These are phyloP conservation scores for Osmanthus fragrans DNA, from an alignment of 257 asterid species.

Conservation along the genomic window DNA sequence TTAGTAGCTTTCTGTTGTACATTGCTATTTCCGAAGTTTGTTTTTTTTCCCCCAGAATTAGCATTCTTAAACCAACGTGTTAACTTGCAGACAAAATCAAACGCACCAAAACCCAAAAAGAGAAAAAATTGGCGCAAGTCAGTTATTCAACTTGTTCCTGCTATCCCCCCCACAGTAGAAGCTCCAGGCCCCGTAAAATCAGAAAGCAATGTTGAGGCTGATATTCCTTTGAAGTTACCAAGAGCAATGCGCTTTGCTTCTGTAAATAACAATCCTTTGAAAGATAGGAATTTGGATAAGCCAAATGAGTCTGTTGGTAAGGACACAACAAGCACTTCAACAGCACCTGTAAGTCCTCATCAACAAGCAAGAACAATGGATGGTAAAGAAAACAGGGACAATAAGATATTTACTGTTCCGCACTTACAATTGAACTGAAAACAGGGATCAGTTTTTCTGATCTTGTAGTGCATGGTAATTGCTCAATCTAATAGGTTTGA, in stretches of 20 bases:
- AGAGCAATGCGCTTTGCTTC: slow-evolving; percentile 64
- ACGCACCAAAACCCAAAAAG: slow-evolving; percentile 54
- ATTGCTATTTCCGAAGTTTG: not conserved
- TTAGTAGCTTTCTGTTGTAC: not conserved
- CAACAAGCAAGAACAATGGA: slow-evolving; percentile 33
- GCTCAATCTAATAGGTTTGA: not conserved
- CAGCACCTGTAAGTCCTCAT: slow-evolving; percentile 46
- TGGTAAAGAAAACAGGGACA: slow-evolving; percentile 66
- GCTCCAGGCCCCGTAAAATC: slow-evolving; percentile 39
- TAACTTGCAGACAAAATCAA: slow-evolving; percentile 54
- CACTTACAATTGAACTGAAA: not conserved
- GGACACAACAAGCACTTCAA: slow-evolving; percentile 31
- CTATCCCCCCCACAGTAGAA: slow-evolving; percentile 47
- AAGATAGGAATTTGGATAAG: slow-evolving; percentile 64
- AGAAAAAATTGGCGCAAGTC: slow-evolving; percentile 86
- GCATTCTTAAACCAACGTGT: not conserved
- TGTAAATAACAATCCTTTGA: slow-evolving; percentile 53
- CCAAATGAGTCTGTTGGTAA: slow-evolving; percentile 32
- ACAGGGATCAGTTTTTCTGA: slow-evolving; percentile 4
- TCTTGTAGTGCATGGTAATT: not conserved
- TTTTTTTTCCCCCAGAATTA: not conserved
- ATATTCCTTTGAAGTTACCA: slow-evolving; percentile 66
- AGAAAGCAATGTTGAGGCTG: slow-evolving; percentile 40
- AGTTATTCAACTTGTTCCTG: slow-evolving; percentile 78
- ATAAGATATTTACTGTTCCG: slow-evolving; percentile 6